Evolutionary conservation across 2,329 filamentous ascomycete genomes (phyloP).

Genomic region (Colletotrichum caudatum): DNA sequence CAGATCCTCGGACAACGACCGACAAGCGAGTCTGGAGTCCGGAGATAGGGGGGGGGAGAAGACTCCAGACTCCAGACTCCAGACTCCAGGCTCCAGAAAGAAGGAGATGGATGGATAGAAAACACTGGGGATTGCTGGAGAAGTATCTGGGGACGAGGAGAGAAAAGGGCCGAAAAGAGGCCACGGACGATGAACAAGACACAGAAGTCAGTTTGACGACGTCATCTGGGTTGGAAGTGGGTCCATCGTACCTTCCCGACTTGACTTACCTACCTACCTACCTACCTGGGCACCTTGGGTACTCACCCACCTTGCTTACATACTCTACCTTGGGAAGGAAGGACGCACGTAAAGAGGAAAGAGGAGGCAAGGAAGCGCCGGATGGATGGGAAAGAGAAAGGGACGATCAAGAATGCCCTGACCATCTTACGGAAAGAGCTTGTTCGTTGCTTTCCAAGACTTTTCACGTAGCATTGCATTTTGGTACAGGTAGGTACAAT

Average conservation of each 20-base stretch:
- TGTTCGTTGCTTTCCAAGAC: conserved; percentile 22
- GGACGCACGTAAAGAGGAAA: not conserved
- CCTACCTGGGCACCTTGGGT: not conserved
- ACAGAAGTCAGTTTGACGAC: conserved; percentile 6
- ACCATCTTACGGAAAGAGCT: conserved; percentile 20
- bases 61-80: not conserved
- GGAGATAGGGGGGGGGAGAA: not conserved
- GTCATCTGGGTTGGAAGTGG: conserved; percentile 21
- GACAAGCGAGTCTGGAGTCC: conserved; percentile 21
- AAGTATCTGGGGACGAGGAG: conserved; percentile 32
- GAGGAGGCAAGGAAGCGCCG: not conserved
- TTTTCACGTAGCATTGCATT: not conserved
- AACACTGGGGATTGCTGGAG: conserved; percentile 39
- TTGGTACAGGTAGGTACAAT: no score
- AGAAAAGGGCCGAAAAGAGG: conserved; percentile 39
- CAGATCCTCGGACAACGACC: conserved; percentile 34
- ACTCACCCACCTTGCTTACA: no score
- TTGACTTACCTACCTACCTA: no score
- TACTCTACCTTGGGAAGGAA: not conserved
- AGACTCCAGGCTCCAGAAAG: not conserved
- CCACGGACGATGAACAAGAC: not conserved
- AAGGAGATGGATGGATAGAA: not conserved
- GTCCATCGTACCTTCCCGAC: not conserved
- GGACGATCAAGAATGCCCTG: conserved; percentile 30
- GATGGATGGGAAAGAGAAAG: not conserved